phyloP scores from a whole-genome alignment of 768 basidiomycete genomes.

The Leucocoprinus leucothites region DNA sequence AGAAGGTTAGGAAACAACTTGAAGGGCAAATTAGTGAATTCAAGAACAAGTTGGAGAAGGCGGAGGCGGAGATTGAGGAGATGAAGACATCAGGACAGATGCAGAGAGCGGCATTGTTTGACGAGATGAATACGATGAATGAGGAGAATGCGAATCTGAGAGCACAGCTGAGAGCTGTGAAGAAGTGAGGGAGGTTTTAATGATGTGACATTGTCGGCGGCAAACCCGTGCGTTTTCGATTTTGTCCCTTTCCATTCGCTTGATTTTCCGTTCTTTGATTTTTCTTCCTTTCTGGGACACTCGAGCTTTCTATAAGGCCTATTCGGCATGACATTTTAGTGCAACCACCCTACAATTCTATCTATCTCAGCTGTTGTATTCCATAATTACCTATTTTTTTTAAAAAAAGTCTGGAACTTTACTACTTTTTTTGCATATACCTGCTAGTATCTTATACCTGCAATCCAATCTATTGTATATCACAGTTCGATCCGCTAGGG shows the following conservation, averaged over 20 bases:
- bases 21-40: conserved; percentile 62
- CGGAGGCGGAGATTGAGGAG: conserved; percentile 65
- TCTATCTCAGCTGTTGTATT: conserved; percentile 2
- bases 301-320: neutral
- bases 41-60: conserved; percentile 57
- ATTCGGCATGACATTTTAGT: neutral
- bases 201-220: neutral
- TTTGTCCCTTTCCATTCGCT: neutral
- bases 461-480: neutral
- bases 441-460: conserved; percentile 6
- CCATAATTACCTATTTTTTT: neutral
- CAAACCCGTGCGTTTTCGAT: neutral
- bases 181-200: conserved; percentile 31
- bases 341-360: neutral
- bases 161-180: conserved; percentile 64
- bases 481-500: no score
- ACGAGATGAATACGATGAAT: conserved; percentile 84
- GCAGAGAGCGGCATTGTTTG: conserved; percentile 80
- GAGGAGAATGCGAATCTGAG: conserved; percentile 71
- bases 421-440: neutral
- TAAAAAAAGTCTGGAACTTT: neutral
- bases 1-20: conserved; percentile 59
- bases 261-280: neutral
- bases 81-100: conserved; percentile 72
- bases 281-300: conserved; percentile 1